Evolutionary conservation across 495 filamentous ascomycete species (phyloP), one percentile per base, ranked within the genome.

Genomic region (Neurospora tetrasperma): DNA sequence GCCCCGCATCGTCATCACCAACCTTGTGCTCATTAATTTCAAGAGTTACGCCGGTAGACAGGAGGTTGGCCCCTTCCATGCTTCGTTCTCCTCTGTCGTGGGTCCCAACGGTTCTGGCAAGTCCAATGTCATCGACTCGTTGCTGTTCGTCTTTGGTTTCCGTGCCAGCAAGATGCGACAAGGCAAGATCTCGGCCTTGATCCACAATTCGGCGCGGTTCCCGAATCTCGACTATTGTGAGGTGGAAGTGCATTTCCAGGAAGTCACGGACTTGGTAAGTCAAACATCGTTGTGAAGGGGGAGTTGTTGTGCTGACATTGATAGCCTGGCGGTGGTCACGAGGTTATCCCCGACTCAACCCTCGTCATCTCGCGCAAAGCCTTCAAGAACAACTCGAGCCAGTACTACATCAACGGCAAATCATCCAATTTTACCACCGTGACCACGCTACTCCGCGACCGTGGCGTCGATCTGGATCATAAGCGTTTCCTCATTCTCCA

Each of bases 121-220:
- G 81, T 98, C 96, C 6, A 99, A 99, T 78, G 96, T 99, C 69
- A 99, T 99, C 80, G 96, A 99, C 82, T 97, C 96, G 9, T 84
- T 99, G 44, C 90, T 99, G 4, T 99, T 99, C 78, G 96, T 99
- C 31, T 99, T 99, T 76, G 96, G 96, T 54, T 99, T 99, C 83
- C 90, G 96, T 69, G 96, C 96, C 35, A 98, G 95, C 85, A 99
- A 99, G 84, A 99, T 99, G 96, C 87, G 96, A 78, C 96, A 99
- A 81, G 96, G 96, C 78, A 99, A 99, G 83, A 94, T 99, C 46
- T 98, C 96, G 4, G 96, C 96, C 23, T 82, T 99, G 74, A 98
- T 99, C 73, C 96, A 99, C 79, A 98, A 97, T 80, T 98, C 95
- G 42, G 94, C 94, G 2, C 87, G 90, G 44, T 89, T 90, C 74